A percentile compares a stretch with the other conserved stretches of the same genome.
Conservation (phyloP, 2,329 filamentous ascomycete species). For the Paraphaeosphaeria minitans region DNA sequence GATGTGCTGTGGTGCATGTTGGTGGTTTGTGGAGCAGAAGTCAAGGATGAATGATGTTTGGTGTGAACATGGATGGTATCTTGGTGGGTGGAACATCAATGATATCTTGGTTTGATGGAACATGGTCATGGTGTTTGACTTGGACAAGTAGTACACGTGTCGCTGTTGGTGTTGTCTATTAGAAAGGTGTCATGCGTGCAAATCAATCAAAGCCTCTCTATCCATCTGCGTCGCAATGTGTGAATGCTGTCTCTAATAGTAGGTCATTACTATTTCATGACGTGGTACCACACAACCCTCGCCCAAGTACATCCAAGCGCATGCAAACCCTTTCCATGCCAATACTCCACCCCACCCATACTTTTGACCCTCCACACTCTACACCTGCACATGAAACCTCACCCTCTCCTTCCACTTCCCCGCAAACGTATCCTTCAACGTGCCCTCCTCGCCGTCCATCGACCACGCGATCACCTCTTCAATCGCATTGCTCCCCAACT, state of each 20-base stretch:
- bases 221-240: not conserved
- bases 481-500: constrained; percentile 50
- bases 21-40: too few relatives aligned
- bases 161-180: not conserved
- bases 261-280: not conserved
- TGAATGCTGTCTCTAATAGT: not conserved
- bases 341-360: not conserved
- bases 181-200: not conserved
- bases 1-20: too few relatives aligned
- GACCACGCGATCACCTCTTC: constrained; percentile 46
- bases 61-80: too few relatives aligned
- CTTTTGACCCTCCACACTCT: not conserved
- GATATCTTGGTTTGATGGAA: too few relatives aligned
- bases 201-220: not conserved
- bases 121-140: too few relatives aligned
- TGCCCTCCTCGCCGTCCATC: constrained; percentile 25
- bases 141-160: not conserved
- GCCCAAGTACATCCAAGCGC: not conserved
- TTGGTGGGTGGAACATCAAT: too few relatives aligned
- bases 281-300: not conserved
- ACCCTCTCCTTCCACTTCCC: not conserved
- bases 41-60: too few relatives aligned
- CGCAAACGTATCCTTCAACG: constrained; percentile 23
- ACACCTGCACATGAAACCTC: not conserved
- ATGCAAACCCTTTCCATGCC: not conserved